Evolutionary conservation across 495 filamentous ascomycete genomes (phyloP).

Genomic region (Endocarpon pusillum): DNA sequence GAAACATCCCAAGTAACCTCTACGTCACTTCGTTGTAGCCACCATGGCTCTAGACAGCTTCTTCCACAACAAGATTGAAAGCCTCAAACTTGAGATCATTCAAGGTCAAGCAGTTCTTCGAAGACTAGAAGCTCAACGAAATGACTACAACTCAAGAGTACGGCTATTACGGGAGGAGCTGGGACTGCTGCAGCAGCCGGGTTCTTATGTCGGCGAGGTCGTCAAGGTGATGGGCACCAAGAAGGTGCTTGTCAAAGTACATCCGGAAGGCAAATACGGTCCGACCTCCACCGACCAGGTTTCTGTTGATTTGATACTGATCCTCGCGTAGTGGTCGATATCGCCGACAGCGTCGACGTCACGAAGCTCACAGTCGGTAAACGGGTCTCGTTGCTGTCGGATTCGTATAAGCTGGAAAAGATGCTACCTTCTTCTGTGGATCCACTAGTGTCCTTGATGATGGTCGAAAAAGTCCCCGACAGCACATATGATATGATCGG

Average conservation of each 20-base stretch:
- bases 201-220: conserved; percentile 96
- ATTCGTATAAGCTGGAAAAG: conserved; percentile 95
- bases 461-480: conserved; percentile 99
- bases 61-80: conserved; percentile 99
- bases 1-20: conserved; percentile 16
- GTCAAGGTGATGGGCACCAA: conserved; percentile 99
- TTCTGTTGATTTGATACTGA: conserved; percentile 7
- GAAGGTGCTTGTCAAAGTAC: conserved; percentile 96
- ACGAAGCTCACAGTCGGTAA: conserved; percentile 93
- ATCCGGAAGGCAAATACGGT: conserved; percentile 99
- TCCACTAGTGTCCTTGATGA: conserved; percentile 99
- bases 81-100: conserved; percentile 98
- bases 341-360: conserved; percentile 87
- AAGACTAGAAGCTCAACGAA: conserved; percentile 90
- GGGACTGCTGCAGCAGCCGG: conserved; percentile 87
- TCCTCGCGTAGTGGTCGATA: conserved; percentile 64
- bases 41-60: conserved; percentile 97
- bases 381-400: conserved; percentile 87
- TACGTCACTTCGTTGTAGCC: conserved; percentile 19
- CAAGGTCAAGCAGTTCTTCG: conserved; percentile 91
- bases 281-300: neutral
- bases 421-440: conserved; percentile 96
- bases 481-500: conserved; percentile 99
- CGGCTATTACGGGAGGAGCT: conserved; percentile 91
- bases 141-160: conserved; percentile 98